Evolutionary conservation across 148 eudicot genomes (phyloP).

Genomic region (Vaccinium corymbosum): DNA sequence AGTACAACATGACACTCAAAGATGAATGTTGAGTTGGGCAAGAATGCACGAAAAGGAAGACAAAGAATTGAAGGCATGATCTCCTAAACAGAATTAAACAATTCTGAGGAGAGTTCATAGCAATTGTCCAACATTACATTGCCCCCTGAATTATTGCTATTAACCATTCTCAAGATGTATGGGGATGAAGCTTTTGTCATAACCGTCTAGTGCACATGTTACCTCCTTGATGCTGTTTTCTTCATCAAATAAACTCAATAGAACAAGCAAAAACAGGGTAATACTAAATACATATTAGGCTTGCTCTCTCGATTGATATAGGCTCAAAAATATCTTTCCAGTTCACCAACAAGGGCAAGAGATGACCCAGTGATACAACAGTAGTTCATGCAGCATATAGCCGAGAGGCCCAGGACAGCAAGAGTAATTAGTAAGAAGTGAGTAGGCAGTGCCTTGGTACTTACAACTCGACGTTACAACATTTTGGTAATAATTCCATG

Average conservation of each 20-base stretch:
- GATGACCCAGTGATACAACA: not conserved
- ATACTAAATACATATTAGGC: not conserved
- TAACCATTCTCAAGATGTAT: not conserved
- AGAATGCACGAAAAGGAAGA: not conserved
- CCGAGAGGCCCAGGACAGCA: not conserved
- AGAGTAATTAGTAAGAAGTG: not conserved
- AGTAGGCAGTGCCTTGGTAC: conserved; percentile 21
- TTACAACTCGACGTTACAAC: conserved; percentile 97
- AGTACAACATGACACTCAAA: not conserved
- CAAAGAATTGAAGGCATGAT: not conserved
- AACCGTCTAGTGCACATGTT: not conserved
- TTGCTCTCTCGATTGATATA: not conserved
- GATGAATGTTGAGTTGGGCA: not conserved
- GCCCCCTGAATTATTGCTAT: conserved; percentile 1
- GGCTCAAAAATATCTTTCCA: not conserved
- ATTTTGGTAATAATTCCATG: conserved; percentile 96
- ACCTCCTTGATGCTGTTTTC: not conserved
- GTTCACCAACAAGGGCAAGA: not conserved
- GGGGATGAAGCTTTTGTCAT: not conserved
- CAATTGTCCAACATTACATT: not conserved
- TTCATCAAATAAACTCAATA: not conserved
- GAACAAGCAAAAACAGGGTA: not conserved
- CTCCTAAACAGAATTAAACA: not conserved
- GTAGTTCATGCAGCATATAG: conserved; percentile 1
- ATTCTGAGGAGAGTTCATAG: not conserved